Conservation (phyloP, 768 basidiomycete species). For the Boletus sp. region DNA sequence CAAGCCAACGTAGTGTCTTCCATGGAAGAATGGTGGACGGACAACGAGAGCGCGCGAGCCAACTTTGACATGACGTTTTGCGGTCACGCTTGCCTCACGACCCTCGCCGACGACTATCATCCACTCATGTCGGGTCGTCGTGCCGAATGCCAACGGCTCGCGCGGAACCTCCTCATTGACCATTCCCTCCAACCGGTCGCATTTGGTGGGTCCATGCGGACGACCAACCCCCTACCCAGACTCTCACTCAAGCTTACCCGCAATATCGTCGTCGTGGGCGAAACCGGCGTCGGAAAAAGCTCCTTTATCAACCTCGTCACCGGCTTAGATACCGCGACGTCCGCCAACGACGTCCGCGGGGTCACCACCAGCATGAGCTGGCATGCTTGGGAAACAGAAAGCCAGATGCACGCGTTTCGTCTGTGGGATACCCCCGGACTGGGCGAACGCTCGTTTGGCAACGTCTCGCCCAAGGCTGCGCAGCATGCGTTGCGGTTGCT, state of each 20-base stretch:
- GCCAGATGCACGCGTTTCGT: constrained; percentile 18
- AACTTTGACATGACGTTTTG: constrained; percentile 16
- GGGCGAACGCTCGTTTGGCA: constrained; percentile 23
- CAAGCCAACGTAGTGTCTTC: constrained; percentile 10
- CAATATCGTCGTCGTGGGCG: constrained; percentile 41
- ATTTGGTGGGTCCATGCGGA: not conserved
- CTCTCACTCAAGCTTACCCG: constrained; percentile 15
- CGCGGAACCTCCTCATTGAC: constrained; percentile 19
- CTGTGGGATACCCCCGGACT: constrained; percentile 28
- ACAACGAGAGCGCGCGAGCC: not conserved
- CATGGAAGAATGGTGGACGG: constrained; percentile 26
- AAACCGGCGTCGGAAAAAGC: constrained; percentile 32
- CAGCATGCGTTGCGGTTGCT: constrained; percentile 20
- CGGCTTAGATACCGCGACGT: constrained; percentile 15
- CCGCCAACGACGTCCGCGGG: constrained; percentile 14
- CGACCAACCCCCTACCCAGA: not conserved
- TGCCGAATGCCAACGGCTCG: constrained; percentile 18
- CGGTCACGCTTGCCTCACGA: constrained; percentile 25
- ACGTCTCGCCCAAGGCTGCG: constrained; percentile 22
- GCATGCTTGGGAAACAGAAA: no score
- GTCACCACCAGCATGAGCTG: no score
- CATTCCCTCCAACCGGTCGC: constrained; percentile 8
- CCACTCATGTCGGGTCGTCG: constrained; percentile 17
- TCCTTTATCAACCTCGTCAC: constrained; percentile 19
- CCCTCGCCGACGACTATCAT: constrained; percentile 18